These are phyloP conservation scores for Cladorrhinum sp. DNA, from an alignment of 2,329 filamentous ascomycete genomes.

Conservation along the genomic window DNA sequence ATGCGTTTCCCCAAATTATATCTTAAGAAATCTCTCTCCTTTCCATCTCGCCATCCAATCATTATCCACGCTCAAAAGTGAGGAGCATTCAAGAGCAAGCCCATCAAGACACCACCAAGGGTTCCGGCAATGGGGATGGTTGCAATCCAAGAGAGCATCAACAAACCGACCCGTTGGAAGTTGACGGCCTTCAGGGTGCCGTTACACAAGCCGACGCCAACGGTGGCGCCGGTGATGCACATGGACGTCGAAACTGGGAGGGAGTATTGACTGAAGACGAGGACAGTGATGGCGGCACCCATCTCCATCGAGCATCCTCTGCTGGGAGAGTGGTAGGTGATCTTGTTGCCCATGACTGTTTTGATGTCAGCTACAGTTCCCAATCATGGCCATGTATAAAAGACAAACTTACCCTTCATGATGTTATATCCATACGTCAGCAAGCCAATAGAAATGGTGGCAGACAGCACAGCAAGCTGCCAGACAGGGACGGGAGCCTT, in stretches of 20 bases:
- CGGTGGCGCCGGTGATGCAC: conserved; percentile 78
- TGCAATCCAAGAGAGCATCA: conserved; percentile 65
- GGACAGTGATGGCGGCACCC: conserved; percentile 72
- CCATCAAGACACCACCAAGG: conserved; percentile 52
- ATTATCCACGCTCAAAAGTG: conserved; percentile 40
- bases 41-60: too few species aligned
- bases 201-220: conserved; percentile 76
- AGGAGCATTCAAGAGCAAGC: conserved; percentile 53
- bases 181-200: conserved; percentile 70
- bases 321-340: conserved; percentile 63
- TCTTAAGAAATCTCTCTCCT: too few species aligned
- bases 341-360: conserved; percentile 75
- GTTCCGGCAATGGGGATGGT: conserved; percentile 62
- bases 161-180: conserved; percentile 67
- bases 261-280: conserved; percentile 71
- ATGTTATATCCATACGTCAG: conserved; percentile 80
- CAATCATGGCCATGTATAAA: neutral
- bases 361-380: neutral
- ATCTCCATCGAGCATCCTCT: conserved; percentile 71
- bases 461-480: conserved; percentile 69
- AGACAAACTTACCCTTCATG: conserved; percentile 62
- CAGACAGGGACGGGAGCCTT: conserved; percentile 69
- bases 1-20: too few species aligned
- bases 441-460: conserved; percentile 63
- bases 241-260: conserved; percentile 74